These are phyloP conservation scores for Dioscorea zingiberensis DNA, from an alignment of 106 monocot genomes.

Conservation along the genomic window DNA sequence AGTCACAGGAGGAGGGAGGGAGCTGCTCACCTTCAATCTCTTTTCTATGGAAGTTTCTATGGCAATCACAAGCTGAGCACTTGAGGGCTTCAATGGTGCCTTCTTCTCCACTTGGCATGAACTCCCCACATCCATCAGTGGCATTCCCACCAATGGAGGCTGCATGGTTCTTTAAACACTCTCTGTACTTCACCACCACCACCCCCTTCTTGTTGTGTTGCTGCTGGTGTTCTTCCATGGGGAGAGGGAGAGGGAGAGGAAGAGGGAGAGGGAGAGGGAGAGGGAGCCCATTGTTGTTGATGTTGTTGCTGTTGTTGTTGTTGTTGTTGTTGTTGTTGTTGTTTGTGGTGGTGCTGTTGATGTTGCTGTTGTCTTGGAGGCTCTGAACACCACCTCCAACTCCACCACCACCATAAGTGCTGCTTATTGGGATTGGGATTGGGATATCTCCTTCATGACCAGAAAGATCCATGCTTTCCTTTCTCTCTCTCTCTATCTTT, in stretches of 20 bases:
- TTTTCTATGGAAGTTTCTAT: slow-evolving; percentile 61
- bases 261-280: too few relatives aligned
- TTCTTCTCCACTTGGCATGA: slow-evolving; percentile 56
- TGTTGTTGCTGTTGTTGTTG: too few relatives aligned
- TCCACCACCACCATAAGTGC: background rate
- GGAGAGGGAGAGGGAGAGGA: background rate
- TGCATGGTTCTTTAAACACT: slow-evolving; percentile 66
- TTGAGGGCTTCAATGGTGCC: slow-evolving; percentile 45
- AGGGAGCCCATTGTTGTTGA: too few relatives aligned
- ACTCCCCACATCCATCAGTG: slow-evolving; percentile 58
- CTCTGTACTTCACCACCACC: slow-evolving; percentile 33
- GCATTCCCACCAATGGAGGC: slow-evolving; percentile 52
- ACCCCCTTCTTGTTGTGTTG: background rate
- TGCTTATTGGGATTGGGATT: slow-evolving; percentile 14
- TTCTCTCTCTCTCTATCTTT: slow-evolving; percentile 5
- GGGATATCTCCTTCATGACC: slow-evolving; percentile 26
- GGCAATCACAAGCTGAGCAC: slow-evolving; percentile 59
- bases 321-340: background rate
- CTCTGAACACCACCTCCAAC: background rate
- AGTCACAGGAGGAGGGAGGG: slow-evolving; percentile 3
- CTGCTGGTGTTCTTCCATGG: background rate
- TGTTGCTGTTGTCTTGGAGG: background rate
- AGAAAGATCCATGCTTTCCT: slow-evolving; percentile 24
- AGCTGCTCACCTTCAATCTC: slow-evolving; percentile 31
- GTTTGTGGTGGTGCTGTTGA: background rate